Conservation (phyloP, 352 stramenopile species). For the Globisporangium splendens region DNA sequence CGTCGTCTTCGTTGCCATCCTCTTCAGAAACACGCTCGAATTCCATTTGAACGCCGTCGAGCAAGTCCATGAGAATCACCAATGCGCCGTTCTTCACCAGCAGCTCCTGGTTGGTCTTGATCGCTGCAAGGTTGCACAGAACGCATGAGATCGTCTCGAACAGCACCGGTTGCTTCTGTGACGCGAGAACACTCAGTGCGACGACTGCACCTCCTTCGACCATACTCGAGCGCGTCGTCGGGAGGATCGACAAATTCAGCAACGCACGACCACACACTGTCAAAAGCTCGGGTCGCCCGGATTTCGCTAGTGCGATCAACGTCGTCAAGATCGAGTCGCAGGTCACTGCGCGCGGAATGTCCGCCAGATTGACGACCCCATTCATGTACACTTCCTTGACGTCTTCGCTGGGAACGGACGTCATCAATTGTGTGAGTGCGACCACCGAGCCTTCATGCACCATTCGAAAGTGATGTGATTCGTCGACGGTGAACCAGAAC, state of each 20-base stretch:
- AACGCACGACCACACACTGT: constrained; percentile 51
- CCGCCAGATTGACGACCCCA: constrained; percentile 70
- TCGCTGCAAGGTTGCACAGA: constrained; percentile 55
- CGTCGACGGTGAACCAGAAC: constrained; percentile 71
- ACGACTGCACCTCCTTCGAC: constrained; percentile 70
- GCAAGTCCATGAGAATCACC: constrained; percentile 42
- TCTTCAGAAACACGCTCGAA: constrained; percentile 23
- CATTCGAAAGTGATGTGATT: constrained; percentile 72
- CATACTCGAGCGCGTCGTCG: constrained; percentile 63
- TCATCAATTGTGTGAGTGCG: constrained; percentile 64
- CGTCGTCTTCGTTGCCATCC: constrained; percentile 6
- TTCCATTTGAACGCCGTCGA: constrained; percentile 23
- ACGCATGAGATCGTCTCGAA: constrained; percentile 46
- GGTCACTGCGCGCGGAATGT: constrained; percentile 63
- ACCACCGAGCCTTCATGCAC: constrained; percentile 74
- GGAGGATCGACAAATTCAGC: constrained; percentile 77
- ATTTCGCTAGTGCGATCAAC: constrained; percentile 38
- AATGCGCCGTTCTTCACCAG: constrained; percentile 59
- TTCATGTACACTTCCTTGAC: constrained; percentile 59
- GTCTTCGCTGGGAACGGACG: constrained; percentile 39
- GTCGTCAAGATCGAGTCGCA: constrained; percentile 63
- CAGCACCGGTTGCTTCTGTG: constrained; percentile 31
- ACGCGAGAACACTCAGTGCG: constrained; percentile 45
- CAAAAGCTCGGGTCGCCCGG: constrained; percentile 23
- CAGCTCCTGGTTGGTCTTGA: constrained; percentile 58